These are phyloP conservation scores for Moniliella sp. DNA, from an alignment of 1,284 basidiomycete species.

Conservation along the genomic window DNA sequence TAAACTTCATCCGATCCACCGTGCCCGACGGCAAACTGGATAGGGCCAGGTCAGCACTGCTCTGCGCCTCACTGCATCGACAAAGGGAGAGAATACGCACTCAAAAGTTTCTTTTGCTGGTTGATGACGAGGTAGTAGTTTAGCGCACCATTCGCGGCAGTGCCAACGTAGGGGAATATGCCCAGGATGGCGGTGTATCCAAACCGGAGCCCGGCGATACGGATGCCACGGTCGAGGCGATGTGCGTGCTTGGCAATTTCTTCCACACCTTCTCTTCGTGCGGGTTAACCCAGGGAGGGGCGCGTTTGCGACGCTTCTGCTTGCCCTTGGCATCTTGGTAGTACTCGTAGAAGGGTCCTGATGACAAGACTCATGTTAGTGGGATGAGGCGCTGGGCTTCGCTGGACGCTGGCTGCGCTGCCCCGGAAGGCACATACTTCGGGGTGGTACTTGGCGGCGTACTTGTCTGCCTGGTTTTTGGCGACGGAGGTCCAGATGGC, in stretches of 20 bases:
- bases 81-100: conserved; percentile 18
- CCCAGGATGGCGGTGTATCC: conserved; percentile 49
- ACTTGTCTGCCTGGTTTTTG: too few species aligned
- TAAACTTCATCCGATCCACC: too few species aligned
- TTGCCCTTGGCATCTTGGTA: conserved; percentile 49
- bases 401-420: too few species aligned
- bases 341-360: conserved; percentile 58
- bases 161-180: conserved; percentile 52
- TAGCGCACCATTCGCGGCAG: conserved; percentile 45
- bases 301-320: conserved; percentile 45
- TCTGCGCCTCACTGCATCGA: too few species aligned
- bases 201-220: conserved; percentile 64
- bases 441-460: too few species aligned
- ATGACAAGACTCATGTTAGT: too few species aligned
- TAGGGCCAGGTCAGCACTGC: conserved; percentile 55
- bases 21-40: too few species aligned
- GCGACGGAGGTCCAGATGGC: too few species aligned
- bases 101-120: conserved; percentile 54
- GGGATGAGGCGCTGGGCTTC: too few species aligned
- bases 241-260: conserved; percentile 47
- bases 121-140: conserved; percentile 64
- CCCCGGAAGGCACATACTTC: too few species aligned
- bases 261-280: conserved; percentile 50
- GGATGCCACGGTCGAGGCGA: conserved; percentile 67
- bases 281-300: conserved; percentile 45